Base-by-base conservation (phyloP, 164 flowering plant genomes). In the Hamamelis virginiana region DNA sequence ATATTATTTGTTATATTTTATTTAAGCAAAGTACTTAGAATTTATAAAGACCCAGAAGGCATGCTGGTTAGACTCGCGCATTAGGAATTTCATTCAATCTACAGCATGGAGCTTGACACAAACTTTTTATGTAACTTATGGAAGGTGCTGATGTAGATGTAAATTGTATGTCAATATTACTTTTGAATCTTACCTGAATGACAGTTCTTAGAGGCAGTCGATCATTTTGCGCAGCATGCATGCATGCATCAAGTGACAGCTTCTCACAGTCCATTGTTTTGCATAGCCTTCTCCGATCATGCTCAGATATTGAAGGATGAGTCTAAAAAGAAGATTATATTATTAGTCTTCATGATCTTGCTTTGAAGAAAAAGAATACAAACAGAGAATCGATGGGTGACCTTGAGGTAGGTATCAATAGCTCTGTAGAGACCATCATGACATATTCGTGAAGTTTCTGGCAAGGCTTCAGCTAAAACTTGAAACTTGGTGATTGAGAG, bases 341-440 rank as follows among this genome's bases (percentile, higher is more conserved):
- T 61, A 14, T 55, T 43, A 62, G 57, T 60, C 59, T 55, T 64
- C 16, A 66, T 44, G 27, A 43, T 62, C 16, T 55, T 55, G 22
- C 26, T 45, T 15, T 65, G 55, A n/a, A 22, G 15, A 26, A 22
- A 9, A 33, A 21, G 25, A 1, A 8, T 25, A 19, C 26, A 47
- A 11, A 26, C 38, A 45, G 47, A 18, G 59, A 52, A 12, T 4
- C 44, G 8, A 63, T 0, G 46, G 13, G 11, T 53, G 62, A 90
- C 98, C 98, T 94, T 91, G 64, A 91, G 86, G 53, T 89, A 94
- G 62, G 83, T 85, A 62, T 94, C 98, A 26, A 91, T 86, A 72
- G 98, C 97, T 80, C 97, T 80, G 59, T 94, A 94, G 18, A 91
- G 87, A 46, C 96, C 98, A 64, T 94, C 98, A 72, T 94, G 74